Evolutionary conservation across 306 rosid species (phyloP).

Genomic region (Comarum palustre): DNA sequence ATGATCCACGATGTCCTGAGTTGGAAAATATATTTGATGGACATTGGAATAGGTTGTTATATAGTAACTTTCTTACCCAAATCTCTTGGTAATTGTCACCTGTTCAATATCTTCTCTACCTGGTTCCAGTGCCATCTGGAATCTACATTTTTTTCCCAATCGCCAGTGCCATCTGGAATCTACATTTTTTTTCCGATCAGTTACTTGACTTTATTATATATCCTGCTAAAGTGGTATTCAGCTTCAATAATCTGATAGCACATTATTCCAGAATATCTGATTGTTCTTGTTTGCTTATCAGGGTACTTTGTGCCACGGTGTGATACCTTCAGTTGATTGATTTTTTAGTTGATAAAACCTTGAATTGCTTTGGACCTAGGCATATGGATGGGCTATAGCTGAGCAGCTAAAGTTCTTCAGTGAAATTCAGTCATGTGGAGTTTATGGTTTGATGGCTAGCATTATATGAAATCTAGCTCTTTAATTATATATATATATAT

Average conservation of each 20-base stretch:
- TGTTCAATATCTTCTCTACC: constrained; percentile 15
- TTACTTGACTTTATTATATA: neutral
- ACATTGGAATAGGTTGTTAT: constrained; percentile 76
- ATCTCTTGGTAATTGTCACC: constrained; percentile 28
- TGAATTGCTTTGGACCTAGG: constrained; percentile 4
- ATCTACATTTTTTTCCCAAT: too few relatives aligned
- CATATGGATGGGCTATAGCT: neutral
- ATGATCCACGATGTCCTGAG: constrained; percentile 73
- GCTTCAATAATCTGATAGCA: neutral
- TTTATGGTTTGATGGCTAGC: neutral
- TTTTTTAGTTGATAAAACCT: neutral
- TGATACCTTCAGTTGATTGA: neutral
- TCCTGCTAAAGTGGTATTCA: neutral
- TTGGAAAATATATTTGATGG: constrained; percentile 76
- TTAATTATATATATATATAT: neutral
- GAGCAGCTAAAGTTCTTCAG: neutral
- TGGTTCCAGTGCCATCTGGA: neutral
- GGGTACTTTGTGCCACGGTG: neutral
- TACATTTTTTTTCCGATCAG: neutral
- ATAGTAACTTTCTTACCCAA: constrained; percentile 32
- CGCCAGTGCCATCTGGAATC: neutral
- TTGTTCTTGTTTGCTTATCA: neutral
- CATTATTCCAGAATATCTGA: neutral
- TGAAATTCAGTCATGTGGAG: constrained; percentile 1
- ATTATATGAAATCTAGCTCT: neutral